Base-by-base conservation (phyloP, 2,329 filamentous ascomycete species). In the Ophiostoma sp. region DNA sequence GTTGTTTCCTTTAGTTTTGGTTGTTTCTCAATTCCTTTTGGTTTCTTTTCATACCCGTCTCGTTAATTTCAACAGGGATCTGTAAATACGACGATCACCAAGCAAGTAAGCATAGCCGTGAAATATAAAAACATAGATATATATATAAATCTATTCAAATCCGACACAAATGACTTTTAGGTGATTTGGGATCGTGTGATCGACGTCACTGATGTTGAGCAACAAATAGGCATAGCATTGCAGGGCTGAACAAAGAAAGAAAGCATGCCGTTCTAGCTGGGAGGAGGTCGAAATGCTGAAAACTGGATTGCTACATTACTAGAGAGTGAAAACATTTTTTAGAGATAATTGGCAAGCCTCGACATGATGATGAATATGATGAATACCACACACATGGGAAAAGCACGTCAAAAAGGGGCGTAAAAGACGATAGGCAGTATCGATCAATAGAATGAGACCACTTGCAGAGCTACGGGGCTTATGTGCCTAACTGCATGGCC, bases 191-290 rank as follows among this genome's bases (percentile, higher is more conserved):
- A 2, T 20, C 20, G 20, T 48, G 15, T 11, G 52, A 57, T 57
- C 52, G 27, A n/a, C 52, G 17, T 57, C n/a, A 27, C n/a, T 17
- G 11, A 13, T 57, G 11, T 27, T 27, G 15, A 15, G 10, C 23
- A 57, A n/a, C 10, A 4, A 2, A 57, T 4, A 48, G 44, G 44
- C n/a, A 44, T 4, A 2, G 8, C 23, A 57, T 27, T 57, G 52
- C 52, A 57, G 52, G 52, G 52, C 52, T 57, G 52, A 27, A 57
- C 52, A 57, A 57, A 57, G 23, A 57, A 57, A 27, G n/a, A 57
- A 57, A n/a, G 52, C 52, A 31, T 57, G 52, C 23, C 23, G n/a
- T 57, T 57, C 52, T 57, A 57, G 52, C 52, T 11, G 52, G 13
- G 52, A 27, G 23, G 52, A 57, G 52, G 52, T n/a, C 23, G 48